These are phyloP conservation scores for Filobasidium floriforme DNA, from an alignment of 768 basidiomycete species.

Conservation along the genomic window DNA sequence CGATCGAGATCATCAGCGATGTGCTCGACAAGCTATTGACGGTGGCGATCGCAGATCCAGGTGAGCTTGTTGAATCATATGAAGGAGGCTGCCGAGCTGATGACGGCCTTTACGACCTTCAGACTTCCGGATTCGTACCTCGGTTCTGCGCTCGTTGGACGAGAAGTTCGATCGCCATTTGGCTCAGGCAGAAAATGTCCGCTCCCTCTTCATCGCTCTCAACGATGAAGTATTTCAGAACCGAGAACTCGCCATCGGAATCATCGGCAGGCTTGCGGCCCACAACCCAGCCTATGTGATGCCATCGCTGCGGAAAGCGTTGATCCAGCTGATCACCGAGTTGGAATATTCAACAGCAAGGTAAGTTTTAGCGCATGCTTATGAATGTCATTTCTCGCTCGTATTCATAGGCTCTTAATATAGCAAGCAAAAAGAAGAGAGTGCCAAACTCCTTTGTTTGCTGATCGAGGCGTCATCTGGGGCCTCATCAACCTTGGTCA, in stretches of 20 bases:
- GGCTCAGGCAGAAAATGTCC: conserved; percentile 96
- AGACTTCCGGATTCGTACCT: conserved; percentile 75
- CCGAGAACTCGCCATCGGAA: conserved; percentile 74
- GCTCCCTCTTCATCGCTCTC: conserved; percentile 89
- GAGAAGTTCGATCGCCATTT: conserved; percentile 94
- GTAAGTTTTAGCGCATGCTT: conserved; percentile 50
- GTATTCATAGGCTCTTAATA: background rate
- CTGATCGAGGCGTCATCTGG: conserved; percentile 85
- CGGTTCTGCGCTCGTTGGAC: conserved; percentile 77
- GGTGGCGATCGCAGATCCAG: conserved; percentile 91
- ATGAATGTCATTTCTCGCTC: background rate
- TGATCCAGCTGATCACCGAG: conserved; percentile 93
- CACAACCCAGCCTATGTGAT: conserved; percentile 99
- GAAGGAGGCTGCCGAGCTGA: background rate
- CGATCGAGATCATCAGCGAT: conserved; percentile 93
- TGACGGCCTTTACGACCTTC: conserved; percentile 2
- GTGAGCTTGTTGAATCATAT: conserved; percentile 48
- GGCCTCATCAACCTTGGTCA: conserved; percentile 86
- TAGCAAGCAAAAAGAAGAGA: conserved; percentile 62
- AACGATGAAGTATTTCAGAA: conserved; percentile 96
- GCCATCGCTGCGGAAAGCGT: conserved; percentile 87
- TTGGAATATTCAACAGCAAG: conserved; percentile 86
- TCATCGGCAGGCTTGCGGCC: conserved; percentile 86
- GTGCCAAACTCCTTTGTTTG: conserved; percentile 77
- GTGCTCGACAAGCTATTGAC: conserved; percentile 94